Base-by-base conservation (phyloP, 257 asterid genomes). In the Paulownia fortunei region DNA sequence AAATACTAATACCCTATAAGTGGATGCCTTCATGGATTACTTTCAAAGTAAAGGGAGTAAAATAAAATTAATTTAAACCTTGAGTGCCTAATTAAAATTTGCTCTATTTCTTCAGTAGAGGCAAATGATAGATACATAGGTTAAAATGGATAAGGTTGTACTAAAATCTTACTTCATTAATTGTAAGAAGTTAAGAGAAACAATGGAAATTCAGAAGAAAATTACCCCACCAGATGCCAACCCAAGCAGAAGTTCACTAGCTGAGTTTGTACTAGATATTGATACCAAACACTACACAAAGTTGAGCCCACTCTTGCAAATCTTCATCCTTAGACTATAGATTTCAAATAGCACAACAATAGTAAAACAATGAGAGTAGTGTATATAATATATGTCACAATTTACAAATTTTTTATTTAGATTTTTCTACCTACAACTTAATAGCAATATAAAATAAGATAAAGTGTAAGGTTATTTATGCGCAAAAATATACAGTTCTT, bases 201-300 rank as follows among this genome's bases (percentile, higher is more conserved):
- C 23, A 19, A 54, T 71, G 44, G 24, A 32, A 19, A 18, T 27
- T 8, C 30, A 21, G 21, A 54, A 54, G 52, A 71, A 51, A 36
- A 51, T 76, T 30, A 51, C 19, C 30, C 67, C 66, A 69, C 47
- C 8, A 37, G 24, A 26, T 41, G 44, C 46, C 4, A 55, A 58
- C 4, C 37, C 8, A 24, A 2, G 54, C 18, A 13, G 0, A 71
- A 51, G 41, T 72, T 27, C 3, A 24, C 46, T n/a, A 71, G 54
- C 37, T 36, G 10, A 4, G 27, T 2, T 36, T 37, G 24, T 52
- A 39, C 39, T 39, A 42, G 42, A 56, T 47, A 64, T 55, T 34
- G 23, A 10, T 36, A 49, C 73, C 65, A 49, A 75, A 47, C 73
- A 65, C 73, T 75, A 63, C 46, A 36, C 19, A 32, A 18, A 34